A percentile compares a stretch with the other conserved stretches of the same genome.
phyloP scores from a whole-genome alignment of 73 alveolate genomes.

The Paramecium octaurelia region DNA sequence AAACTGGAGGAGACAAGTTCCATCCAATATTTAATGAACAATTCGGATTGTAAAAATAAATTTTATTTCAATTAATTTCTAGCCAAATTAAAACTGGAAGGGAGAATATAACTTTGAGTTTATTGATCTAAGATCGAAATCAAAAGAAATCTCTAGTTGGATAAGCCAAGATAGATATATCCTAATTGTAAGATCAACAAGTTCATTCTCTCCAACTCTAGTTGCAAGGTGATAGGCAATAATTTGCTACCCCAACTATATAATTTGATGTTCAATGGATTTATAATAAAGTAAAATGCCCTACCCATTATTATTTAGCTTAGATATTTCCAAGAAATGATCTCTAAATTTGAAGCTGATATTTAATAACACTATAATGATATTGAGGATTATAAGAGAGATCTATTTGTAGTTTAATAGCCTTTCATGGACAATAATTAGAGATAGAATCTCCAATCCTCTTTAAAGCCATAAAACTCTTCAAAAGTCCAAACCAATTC shows the following conservation, averaged over 20 bases:
- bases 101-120: not conserved
- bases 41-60: not conserved
- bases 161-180: not conserved
- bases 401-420: conserved; percentile 3
- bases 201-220: not conserved
- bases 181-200: not conserved
- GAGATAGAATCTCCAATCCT: not conserved
- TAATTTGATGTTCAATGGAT: conserved; percentile 27
- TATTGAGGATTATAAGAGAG: conserved; percentile 38
- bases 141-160: not conserved
- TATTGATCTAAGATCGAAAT: not conserved
- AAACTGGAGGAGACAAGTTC: not conserved
- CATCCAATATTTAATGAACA: not conserved
- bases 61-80: not conserved
- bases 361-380: not conserved
- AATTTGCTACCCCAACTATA: not conserved
- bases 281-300: not conserved
- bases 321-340: not conserved
- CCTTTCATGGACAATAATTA: not conserved
- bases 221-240: not conserved
- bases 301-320: not conserved
- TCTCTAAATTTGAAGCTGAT: not conserved
- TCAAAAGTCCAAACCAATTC: not conserved
- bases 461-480: not conserved
- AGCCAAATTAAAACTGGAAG: not conserved